phyloP scores from a whole-genome alignment of 306 rosid species.

The Dryas octopetala region DNA sequence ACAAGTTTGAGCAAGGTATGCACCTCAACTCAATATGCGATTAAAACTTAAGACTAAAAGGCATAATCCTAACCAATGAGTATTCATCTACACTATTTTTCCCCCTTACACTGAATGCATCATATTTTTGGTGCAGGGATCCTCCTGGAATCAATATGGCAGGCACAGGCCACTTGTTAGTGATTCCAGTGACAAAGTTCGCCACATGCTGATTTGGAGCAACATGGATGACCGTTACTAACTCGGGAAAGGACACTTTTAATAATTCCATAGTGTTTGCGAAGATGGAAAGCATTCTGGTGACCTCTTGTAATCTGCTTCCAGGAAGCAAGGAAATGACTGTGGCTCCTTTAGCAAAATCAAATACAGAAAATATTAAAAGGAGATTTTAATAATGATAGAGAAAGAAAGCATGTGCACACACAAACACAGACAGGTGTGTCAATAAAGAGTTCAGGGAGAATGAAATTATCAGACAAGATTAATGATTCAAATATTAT shows the following conservation, averaged over 20 bases:
- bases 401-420: neutral
- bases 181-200: constrained; percentile 40
- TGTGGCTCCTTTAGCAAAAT: constrained; percentile 59
- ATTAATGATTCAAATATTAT: neutral
- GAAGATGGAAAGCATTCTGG: constrained; percentile 75
- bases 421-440: neutral
- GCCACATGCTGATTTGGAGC: constrained; percentile 76
- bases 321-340: constrained; percentile 93
- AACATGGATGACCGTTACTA: constrained; percentile 64
- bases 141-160: constrained; percentile 66
- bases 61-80: neutral
- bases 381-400: constrained; percentile 4
- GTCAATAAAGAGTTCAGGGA: neutral
- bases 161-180: constrained; percentile 75
- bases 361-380: constrained; percentile 26
- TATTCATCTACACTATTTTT: neutral
- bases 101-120: constrained; percentile 76
- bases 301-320: constrained; percentile 91
- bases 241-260: constrained; percentile 45
- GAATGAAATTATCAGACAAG: neutral
- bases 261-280: constrained; percentile 54
- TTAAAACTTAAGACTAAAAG: neutral
- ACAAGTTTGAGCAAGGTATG: neutral
- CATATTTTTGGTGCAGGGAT: constrained; percentile 56
- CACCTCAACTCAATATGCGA: constrained; percentile 17